Conservation (phyloP, 192 early-diverging fungal genomes). For the Ambispora gerdemannii region DNA sequence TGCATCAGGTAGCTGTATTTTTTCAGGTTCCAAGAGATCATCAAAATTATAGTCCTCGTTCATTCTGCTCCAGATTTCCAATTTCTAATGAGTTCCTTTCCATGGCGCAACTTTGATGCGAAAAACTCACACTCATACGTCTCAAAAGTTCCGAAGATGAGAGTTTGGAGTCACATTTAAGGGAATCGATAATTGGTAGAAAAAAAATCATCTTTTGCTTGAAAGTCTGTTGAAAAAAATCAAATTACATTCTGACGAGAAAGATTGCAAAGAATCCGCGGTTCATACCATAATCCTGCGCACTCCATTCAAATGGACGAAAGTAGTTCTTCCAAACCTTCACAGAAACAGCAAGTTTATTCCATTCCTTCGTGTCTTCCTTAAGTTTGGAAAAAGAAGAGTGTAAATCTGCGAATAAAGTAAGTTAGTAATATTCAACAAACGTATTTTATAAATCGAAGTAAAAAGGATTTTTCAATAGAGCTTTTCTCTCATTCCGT, state of each 20-base stretch:
- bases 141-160: slow-evolving; percentile 7
- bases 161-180: slow-evolving; percentile 19
- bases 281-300: slow-evolving; percentile 23
- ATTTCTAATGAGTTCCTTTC: slow-evolving; percentile 22
- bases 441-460: slow-evolving; percentile 1
- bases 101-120: slow-evolving; percentile 24
- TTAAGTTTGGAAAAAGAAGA: slow-evolving; percentile 14
- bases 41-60: slow-evolving; percentile 17
- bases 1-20: not conserved
- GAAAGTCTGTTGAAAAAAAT: slow-evolving; percentile 7
- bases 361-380: slow-evolving; percentile 3
- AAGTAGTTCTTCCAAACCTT: slow-evolving; percentile 25
- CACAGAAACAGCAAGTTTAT: slow-evolving; percentile 2
- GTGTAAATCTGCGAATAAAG: slow-evolving; percentile 27
- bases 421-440: slow-evolving; percentile 10
- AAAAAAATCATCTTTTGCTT: not conserved
- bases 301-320: slow-evolving; percentile 21
- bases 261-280: not conserved
- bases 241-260: slow-evolving; percentile 9
- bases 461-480: slow-evolving; percentile 13
- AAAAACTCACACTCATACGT: slow-evolving; percentile 30
- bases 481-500: slow-evolving; percentile 14
- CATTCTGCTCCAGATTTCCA: slow-evolving; percentile 20
- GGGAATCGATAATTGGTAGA: slow-evolving; percentile 3
- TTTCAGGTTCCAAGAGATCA: slow-evolving; percentile 10